These are phyloP conservation scores for Rhodosporidiobolus sp. DNA, from an alignment of 768 basidiomycete species.

Conservation along the genomic window DNA sequence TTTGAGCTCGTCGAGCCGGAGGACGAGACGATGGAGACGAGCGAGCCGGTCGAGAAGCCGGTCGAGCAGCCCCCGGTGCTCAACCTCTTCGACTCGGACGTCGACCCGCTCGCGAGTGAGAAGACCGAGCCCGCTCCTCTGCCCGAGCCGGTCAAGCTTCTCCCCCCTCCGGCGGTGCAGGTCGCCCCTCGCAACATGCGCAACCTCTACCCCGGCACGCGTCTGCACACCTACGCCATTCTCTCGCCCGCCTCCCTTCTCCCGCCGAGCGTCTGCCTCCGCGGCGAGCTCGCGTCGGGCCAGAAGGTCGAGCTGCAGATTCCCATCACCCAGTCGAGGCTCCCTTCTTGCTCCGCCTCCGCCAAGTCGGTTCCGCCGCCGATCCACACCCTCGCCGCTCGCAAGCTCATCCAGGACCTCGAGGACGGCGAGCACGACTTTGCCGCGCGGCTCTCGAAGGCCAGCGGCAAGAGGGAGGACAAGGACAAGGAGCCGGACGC, in stretches of 20 bases:
- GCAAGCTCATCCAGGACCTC: constrained; percentile 58
- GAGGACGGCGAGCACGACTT: constrained; percentile 46
- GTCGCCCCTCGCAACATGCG: constrained; percentile 14
- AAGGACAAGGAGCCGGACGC: constrained; percentile 37
- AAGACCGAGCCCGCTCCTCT: neutral
- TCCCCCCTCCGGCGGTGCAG: constrained; percentile 26
- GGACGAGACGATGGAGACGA: neutral
- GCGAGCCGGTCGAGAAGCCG: constrained; percentile 13
- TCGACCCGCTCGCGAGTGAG: constrained; percentile 7
- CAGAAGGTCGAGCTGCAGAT: constrained; percentile 37
- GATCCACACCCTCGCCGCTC: constrained; percentile 60
- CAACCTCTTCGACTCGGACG: neutral
- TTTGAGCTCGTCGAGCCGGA: constrained; percentile 29
- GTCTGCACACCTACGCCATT: constrained; percentile 20
- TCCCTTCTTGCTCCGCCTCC: neutral
- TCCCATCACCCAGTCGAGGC: constrained; percentile 14
- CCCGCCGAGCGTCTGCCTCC: constrained; percentile 27
- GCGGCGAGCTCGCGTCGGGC: constrained; percentile 33
- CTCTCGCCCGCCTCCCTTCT: constrained; percentile 3
- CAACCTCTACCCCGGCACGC: constrained; percentile 2
- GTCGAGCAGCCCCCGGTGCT: neutral
- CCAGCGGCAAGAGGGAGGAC: too few relatives aligned
- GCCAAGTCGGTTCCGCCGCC: neutral
- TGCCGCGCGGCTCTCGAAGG: constrained; percentile 45
- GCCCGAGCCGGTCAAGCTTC: constrained; percentile 15